These are phyloP conservation scores for Tolypocladium pustulatum DNA, from an alignment of 2,329 filamentous ascomycete genomes.

Conservation along the genomic window DNA sequence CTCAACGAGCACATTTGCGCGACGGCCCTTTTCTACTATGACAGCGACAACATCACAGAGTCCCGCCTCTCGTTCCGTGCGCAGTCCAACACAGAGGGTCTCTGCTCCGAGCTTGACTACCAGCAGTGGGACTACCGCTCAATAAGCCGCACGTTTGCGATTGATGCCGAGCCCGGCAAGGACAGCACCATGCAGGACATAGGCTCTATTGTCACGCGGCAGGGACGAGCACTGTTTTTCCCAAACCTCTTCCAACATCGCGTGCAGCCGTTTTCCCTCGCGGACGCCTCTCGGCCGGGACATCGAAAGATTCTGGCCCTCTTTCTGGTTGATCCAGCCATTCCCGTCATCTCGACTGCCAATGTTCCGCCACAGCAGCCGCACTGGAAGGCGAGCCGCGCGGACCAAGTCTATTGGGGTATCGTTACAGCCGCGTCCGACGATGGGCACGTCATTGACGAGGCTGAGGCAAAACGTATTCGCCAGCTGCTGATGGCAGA, in stretches of 20 bases:
- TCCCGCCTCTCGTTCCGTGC: conserved; percentile 40
- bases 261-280: conserved; percentile 39
- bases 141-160: conserved; percentile 25
- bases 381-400: conserved; percentile 16
- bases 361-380: conserved; percentile 32
- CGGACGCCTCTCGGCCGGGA: conserved; percentile 39
- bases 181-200: conserved; percentile 22
- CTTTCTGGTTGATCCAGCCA: conserved; percentile 48
- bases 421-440: not conserved
- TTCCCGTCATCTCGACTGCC: conserved; percentile 30
- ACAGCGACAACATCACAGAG: conserved; percentile 47
- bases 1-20: conserved; percentile 55
- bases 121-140: conserved; percentile 20
- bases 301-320: conserved; percentile 51
- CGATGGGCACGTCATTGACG: not conserved
- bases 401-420: not conserved
- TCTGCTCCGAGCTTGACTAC: conserved; percentile 11
- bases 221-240: conserved; percentile 42
- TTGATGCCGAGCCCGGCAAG: conserved; percentile 2
- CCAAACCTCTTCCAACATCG: conserved; percentile 43
- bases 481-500: not conserved
- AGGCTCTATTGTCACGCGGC: conserved; percentile 34
- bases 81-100: conserved; percentile 18
- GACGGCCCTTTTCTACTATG: conserved; percentile 52
- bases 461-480: not conserved